Evolutionary conservation across 1,139 yeast genomes (phyloP).

Genomic region (Hyphopichia khmerensis): DNA sequence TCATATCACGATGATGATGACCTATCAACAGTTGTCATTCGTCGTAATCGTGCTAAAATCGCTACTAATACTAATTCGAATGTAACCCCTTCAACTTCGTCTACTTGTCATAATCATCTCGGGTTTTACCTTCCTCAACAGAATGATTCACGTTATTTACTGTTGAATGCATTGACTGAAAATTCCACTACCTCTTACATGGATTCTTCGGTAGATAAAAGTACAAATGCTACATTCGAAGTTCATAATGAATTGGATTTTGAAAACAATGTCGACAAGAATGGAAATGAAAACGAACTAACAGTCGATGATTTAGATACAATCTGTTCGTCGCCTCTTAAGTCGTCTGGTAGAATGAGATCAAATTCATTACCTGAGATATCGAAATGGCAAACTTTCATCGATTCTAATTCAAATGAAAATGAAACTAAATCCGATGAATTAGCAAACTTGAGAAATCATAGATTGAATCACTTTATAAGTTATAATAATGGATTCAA

Average conservation of each 20-base stretch:
- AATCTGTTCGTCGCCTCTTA: conserved; percentile 14
- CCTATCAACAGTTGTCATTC: not conserved
- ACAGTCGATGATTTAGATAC: conserved; percentile 11
- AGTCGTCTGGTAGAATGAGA: conserved; percentile 6
- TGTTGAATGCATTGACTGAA: not conserved
- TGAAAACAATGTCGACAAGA: not conserved
- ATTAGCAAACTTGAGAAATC: conserved; percentile 17
- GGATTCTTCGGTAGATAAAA: not conserved
- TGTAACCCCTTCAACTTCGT: not conserved
- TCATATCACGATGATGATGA: not conserved
- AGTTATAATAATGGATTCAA: conserved; percentile 11
- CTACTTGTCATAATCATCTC: not conserved
- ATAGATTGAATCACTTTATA: conserved; percentile 26
- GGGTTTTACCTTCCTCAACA: not conserved
- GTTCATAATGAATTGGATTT: not conserved
- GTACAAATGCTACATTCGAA: not conserved
- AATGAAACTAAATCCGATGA: conserved; percentile 7
- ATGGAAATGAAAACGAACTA: conserved; percentile 3
- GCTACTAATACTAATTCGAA: conserved; percentile 6
- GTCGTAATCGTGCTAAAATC: not conserved
- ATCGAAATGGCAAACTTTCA: conserved; percentile 8
- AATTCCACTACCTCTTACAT: not conserved
- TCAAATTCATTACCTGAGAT: conserved; percentile 26
- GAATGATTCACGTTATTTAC: not conserved
- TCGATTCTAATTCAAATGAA: too few species aligned